A percentile compares a stretch with the other conserved stretches of the same genome.
Evolutionary conservation across 768 basidiomycete species (phyloP).

Genomic region (Rhizopogon salebrosus): DNA sequence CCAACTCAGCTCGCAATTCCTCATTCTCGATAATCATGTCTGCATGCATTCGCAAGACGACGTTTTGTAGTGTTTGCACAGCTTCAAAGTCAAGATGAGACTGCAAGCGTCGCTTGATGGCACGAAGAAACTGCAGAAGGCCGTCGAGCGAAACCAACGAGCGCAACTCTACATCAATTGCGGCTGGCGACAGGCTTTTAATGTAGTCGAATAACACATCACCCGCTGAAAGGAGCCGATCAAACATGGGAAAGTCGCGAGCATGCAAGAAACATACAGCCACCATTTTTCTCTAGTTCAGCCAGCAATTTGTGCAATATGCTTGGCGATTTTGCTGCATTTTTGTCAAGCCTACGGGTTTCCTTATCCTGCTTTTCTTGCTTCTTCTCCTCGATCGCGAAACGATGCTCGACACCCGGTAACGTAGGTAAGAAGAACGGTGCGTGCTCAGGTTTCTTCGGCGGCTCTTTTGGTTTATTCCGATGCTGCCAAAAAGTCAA

Average conservation of each 20-base stretch:
- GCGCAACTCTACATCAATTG: constrained; percentile 86
- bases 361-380: constrained; percentile 32
- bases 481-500: constrained; percentile 55
- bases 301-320: constrained; percentile 65
- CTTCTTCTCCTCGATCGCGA: constrained; percentile 51
- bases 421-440: constrained; percentile 97
- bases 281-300: constrained; percentile 48
- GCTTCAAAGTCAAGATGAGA: constrained; percentile 93
- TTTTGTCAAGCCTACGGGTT: constrained; percentile 50
- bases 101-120: constrained; percentile 64
- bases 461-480: constrained; percentile 94
- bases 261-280: constrained; percentile 52
- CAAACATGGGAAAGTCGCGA: constrained; percentile 1
- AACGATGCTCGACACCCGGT: constrained; percentile 80
- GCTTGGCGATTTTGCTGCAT: constrained; percentile 50
- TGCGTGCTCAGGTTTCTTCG: constrained; percentile 91
- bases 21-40: constrained; percentile 70
- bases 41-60: constrained; percentile 81
- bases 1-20: constrained; percentile 57
- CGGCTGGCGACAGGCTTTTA: constrained; percentile 85
- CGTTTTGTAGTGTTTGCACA: constrained; percentile 80
- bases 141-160: constrained; percentile 63
- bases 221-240: constrained; percentile 38
- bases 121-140: constrained; percentile 64
- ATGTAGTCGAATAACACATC: constrained; percentile 79